These are phyloP conservation scores for Centella asiatica DNA, from an alignment of 129 eudicot species.

Conservation along the genomic window DNA sequence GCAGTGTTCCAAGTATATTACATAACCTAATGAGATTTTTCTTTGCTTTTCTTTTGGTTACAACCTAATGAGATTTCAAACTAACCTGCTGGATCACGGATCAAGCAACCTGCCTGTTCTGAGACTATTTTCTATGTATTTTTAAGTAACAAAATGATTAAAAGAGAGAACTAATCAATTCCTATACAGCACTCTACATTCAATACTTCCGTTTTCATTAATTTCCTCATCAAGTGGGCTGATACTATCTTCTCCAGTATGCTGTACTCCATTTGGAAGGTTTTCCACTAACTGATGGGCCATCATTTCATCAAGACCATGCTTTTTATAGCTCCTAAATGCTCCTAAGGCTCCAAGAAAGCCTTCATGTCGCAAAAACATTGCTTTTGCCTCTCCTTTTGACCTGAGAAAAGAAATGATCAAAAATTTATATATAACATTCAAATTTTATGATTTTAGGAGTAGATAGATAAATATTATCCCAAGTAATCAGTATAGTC, in stretches of 20 bases:
- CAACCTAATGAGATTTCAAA: too few relatives aligned
- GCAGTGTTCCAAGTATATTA: too few relatives aligned
- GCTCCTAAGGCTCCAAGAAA: slow-evolving; percentile 94
- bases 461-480: neutral
- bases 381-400: slow-evolving; percentile 86
- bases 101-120: slow-evolving; percentile 3
- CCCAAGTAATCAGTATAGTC: neutral
- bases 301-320: slow-evolving; percentile 18
- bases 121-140: neutral
- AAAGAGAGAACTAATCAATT: too few relatives aligned
- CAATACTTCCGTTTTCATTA: slow-evolving; percentile 32
- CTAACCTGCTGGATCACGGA: neutral
- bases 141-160: too few relatives aligned
- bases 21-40: neutral
- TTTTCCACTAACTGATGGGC: slow-evolving; percentile 31
- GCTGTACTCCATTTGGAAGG: slow-evolving; percentile 13
- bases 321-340: slow-evolving; percentile 52
- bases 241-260: slow-evolving; percentile 14
- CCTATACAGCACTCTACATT: too few relatives aligned
- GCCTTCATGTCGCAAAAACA: slow-evolving; percentile 91
- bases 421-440: neutral
- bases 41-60: too few relatives aligned
- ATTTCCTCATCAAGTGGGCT: slow-evolving; percentile 19
- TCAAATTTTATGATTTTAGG: too few relatives aligned
- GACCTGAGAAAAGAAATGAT: slow-evolving; percentile 49